Evolutionary conservation across 768 basidiomycete genomes (phyloP).

Genomic region (Boletellus sp.): DNA sequence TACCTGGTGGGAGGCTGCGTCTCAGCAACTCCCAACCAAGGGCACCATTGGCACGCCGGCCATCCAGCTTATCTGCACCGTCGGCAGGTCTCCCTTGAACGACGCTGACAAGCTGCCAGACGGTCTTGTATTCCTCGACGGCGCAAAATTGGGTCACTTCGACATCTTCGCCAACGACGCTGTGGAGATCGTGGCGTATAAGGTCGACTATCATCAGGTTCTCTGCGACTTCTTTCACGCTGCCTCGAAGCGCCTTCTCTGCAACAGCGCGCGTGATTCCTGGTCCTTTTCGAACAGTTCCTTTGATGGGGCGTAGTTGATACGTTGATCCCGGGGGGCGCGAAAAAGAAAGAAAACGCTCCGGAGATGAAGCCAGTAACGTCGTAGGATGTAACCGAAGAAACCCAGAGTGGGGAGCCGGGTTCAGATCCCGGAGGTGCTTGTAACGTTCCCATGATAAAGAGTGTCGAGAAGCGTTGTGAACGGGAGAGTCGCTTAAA

Average conservation of each 20-base stretch:
- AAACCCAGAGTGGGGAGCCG: conserved; percentile 86
- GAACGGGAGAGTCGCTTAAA: conserved; percentile 34
- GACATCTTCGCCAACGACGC: conserved; percentile 79
- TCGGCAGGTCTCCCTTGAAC: conserved; percentile 65
- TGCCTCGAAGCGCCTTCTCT: conserved; percentile 59
- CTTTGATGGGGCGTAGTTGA: conserved; percentile 93
- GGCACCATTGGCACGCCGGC: conserved; percentile 34
- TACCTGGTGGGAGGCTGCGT: conserved; percentile 83
- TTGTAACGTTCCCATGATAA: conserved; percentile 75
- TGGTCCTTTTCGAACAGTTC: conserved; percentile 74
- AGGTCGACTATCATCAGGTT: conserved; percentile 99
- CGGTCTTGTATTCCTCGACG: conserved; percentile 90
- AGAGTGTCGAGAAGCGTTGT: conserved; percentile 13
- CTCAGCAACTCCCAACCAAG: conserved; percentile 78
- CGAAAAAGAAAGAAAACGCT: conserved; percentile 84
- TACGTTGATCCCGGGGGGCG: conserved; percentile 60
- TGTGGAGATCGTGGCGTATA: conserved; percentile 88
- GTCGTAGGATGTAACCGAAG: conserved; percentile 73
- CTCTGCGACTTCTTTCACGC: conserved; percentile 88
- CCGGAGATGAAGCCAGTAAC: conserved; percentile 84
- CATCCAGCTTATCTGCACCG: conserved; percentile 36
- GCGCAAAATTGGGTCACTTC: conserved; percentile 79
- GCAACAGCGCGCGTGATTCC: conserved; percentile 60
- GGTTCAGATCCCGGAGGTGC: conserved; percentile 67
- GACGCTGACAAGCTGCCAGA: conserved; percentile 94